phyloP scores from a whole-genome alignment of 306 rosid genomes.

The Cyamopsis tetragonoloba region DNA sequence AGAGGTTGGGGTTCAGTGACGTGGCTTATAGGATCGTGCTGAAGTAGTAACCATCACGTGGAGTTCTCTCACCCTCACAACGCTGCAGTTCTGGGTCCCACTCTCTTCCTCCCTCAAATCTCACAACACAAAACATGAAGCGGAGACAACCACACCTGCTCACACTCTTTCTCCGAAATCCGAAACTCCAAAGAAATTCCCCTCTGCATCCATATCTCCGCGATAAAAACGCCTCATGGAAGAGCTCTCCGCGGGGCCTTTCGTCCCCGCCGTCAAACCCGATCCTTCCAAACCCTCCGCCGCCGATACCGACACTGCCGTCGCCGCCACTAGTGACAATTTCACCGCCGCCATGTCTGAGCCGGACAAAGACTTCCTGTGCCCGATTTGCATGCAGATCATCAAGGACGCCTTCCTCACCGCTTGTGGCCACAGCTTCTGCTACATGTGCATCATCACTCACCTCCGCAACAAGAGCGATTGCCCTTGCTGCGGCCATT shows the following conservation, averaged over 20 bases:
- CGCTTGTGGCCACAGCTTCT: constrained; percentile 89
- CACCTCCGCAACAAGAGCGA: constrained; percentile 93
- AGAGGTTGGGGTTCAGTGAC: constrained; percentile 26
- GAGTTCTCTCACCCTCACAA: constrained; percentile 39
- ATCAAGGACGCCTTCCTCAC: constrained; percentile 88
- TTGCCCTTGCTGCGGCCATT: constrained; percentile 90
- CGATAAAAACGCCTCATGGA: constrained; percentile 32
- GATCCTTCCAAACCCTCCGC: constrained; percentile 3
- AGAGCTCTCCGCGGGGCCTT: constrained; percentile 45
- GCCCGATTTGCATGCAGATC: constrained; percentile 98
- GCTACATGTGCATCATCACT: constrained; percentile 93
- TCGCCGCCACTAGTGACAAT: constrained; percentile 23
- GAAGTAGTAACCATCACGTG: constrained; percentile 30
- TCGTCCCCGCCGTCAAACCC: constrained; percentile 51
- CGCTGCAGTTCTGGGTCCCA: constrained; percentile 9
- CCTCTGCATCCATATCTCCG: constrained; percentile 5
- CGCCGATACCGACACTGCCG: constrained; percentile 25
- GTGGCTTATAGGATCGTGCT: constrained; percentile 24
- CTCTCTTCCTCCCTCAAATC: constrained; percentile 2
- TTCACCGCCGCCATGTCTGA: constrained; percentile 32
- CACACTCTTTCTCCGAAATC: neutral
- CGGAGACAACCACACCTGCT: neutral
- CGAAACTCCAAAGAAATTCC: neutral
- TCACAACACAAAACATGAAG: neutral
- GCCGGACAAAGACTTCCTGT: constrained; percentile 74